Conservation (phyloP, 495 filamentous ascomycete species). For the Podospora anserina region DNA sequence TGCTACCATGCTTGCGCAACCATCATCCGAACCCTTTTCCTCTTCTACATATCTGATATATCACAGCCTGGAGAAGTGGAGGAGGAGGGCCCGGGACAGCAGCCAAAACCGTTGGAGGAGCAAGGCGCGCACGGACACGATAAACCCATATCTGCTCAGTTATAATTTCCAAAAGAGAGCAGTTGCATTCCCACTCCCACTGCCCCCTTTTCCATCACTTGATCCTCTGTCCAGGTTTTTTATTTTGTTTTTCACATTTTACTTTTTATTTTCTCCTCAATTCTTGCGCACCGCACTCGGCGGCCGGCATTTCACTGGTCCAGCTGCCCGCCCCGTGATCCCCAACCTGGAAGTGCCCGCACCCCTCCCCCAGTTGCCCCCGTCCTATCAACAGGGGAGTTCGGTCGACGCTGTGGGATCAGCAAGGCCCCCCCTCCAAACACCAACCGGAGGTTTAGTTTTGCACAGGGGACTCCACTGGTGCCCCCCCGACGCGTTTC, state of each 20-base stretch:
- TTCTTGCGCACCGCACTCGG: not conserved
- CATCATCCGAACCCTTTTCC: slow-evolving; percentile 5
- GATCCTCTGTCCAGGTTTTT: too few relatives aligned
- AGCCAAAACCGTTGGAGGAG: not conserved
- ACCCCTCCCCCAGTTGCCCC: not conserved
- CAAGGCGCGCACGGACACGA: not conserved
- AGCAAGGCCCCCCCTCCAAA: slow-evolving; percentile 5
- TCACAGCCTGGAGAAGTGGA: not conserved
- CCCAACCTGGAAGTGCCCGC: too few relatives aligned
- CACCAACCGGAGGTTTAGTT: slow-evolving; percentile 28
- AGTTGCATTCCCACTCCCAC: not conserved
- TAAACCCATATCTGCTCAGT: not conserved
- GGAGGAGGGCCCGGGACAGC: not conserved
- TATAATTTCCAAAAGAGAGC: not conserved
- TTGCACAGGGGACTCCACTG: slow-evolving; percentile 26
- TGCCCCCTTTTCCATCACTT: too few relatives aligned
- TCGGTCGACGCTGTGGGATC: slow-evolving; percentile 4
- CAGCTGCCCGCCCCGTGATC: not conserved
- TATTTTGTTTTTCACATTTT: not conserved
- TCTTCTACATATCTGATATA: not conserved
- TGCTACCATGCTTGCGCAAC: slow-evolving; percentile 4
- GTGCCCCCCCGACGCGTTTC: slow-evolving; percentile 12
- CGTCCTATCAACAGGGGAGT: slow-evolving; percentile 21
- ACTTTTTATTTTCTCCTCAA: not conserved
- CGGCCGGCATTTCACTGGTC: not conserved